Percentiles rank a stretch among this genome's conserved stretches.
Evolutionary conservation across 1,284 basidiomycete genomes (phyloP).

Genomic region (Gomphus bonarii): DNA sequence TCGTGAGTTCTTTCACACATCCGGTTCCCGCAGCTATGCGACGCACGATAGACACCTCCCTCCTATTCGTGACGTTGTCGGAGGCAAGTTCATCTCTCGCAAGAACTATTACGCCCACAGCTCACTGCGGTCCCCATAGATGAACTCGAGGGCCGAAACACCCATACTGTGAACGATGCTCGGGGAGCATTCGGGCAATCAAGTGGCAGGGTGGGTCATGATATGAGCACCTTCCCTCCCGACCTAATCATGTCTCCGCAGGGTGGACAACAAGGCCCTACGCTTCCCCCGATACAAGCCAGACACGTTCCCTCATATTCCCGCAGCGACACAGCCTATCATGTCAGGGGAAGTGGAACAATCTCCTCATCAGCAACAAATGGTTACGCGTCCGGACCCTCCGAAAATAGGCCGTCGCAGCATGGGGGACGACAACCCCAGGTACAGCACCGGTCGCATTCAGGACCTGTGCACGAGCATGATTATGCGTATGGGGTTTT

Average conservation of each 20-base stretch:
- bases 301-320: background rate
- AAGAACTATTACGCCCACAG: background rate
- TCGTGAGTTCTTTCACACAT: background rate
- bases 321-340: background rate
- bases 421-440: background rate
- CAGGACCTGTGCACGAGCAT: background rate
- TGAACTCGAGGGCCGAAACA: background rate
- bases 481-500: background rate
- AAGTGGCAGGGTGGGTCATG: background rate
- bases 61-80: conserved; percentile 6
- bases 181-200: background rate
- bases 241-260: background rate
- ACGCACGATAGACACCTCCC: conserved; percentile 5
- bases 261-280: background rate
- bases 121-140: background rate
- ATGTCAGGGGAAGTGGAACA: background rate
- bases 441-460: background rate
- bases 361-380: background rate
- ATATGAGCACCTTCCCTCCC: background rate
- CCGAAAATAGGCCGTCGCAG: background rate
- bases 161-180: background rate
- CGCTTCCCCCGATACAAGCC: background rate
- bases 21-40: background rate
- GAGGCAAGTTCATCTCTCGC: background rate
- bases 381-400: background rate